These are phyloP conservation scores for Nakazawaea siamensis DNA, from an alignment of 805 yeast genomes.

Conservation along the genomic window DNA sequence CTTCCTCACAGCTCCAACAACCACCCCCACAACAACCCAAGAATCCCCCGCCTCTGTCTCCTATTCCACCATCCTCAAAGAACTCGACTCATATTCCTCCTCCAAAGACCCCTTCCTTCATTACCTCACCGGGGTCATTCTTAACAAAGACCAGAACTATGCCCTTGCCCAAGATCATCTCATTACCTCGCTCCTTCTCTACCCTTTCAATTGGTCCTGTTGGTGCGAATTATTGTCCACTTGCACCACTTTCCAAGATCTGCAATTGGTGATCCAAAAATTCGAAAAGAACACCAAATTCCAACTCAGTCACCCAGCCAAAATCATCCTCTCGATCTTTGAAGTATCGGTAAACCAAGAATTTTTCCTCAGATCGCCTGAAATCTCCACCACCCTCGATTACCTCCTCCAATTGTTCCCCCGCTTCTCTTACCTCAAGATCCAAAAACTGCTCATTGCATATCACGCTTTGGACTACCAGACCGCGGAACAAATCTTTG, in stretches of 20 bases:
- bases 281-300: constrained; percentile 27
- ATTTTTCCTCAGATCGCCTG: constrained; percentile 59
- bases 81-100: constrained; percentile 26
- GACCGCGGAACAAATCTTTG: constrained; percentile 74
- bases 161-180: constrained; percentile 53
- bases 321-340: constrained; percentile 39
- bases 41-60: not conserved
- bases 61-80: constrained; percentile 31
- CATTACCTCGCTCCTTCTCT: constrained; percentile 50
- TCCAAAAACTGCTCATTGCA: constrained; percentile 75
- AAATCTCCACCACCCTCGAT: constrained; percentile 41
- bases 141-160: constrained; percentile 54
- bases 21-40: too few species aligned
- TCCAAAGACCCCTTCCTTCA: constrained; percentile 49
- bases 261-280: constrained; percentile 30
- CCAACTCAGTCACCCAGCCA: constrained; percentile 17
- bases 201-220: constrained; percentile 89
- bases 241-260: constrained; percentile 54
- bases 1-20: constrained; percentile 22
- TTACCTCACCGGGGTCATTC: constrained; percentile 64
- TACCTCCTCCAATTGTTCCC: constrained; percentile 55
- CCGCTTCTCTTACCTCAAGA: constrained; percentile 59
- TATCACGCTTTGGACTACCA: constrained; percentile 82
- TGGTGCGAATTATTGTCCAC: constrained; percentile 77
- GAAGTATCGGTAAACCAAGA: constrained; percentile 66